Base-by-base conservation (phyloP, 169 alveolate species). In the Babesia ovis region DNA sequence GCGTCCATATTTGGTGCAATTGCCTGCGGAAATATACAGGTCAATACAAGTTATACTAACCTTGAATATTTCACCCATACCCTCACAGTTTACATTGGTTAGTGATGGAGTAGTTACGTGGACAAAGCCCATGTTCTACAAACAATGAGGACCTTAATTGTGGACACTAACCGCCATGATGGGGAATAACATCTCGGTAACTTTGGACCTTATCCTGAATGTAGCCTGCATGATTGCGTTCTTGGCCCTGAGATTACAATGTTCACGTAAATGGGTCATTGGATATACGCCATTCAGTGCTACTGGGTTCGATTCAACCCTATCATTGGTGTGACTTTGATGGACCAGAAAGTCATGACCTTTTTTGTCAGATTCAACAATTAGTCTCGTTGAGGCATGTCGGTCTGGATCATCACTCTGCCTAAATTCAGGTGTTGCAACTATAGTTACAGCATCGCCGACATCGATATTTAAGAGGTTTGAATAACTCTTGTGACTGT, bases 31-130 rank as follows among this genome's bases (percentile, higher is more conserved):
- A 22, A 81, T 59, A 34, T 76, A 67, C 46, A 31, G 61, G 86
- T 91, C 25, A 29, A 59, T 6, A 25, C 95, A 71, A 34, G 92
- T 53, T 12, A n/a, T 98, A 95, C 8, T 90, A 14, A 96, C 99
- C 79, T 94, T 86, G 86, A 96, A 96, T 97, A 97, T 93, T 82
- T 96, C 98, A 22, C 99, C 99, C 16, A 98, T 99, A 27, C 99
- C 99, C 85, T 98, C 99, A 58, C 99, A 97, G 77, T 97, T 99
- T 41, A 98, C 91, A 12, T 97, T 96, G 11, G 99, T 98, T 46
- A 98, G 93, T n/a, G 95, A 90, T 18, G 99, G 99, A 32, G 99
- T 97, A 67, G 97, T 99, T 55, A 97, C 94, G 85, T 97, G 95
- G 58, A 92, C 81, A 73, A 94, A 98, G 1, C 98, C 95, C 69